Conservation (phyloP, 1,139 yeast genomes). For the Taphrina deformans region DNA sequence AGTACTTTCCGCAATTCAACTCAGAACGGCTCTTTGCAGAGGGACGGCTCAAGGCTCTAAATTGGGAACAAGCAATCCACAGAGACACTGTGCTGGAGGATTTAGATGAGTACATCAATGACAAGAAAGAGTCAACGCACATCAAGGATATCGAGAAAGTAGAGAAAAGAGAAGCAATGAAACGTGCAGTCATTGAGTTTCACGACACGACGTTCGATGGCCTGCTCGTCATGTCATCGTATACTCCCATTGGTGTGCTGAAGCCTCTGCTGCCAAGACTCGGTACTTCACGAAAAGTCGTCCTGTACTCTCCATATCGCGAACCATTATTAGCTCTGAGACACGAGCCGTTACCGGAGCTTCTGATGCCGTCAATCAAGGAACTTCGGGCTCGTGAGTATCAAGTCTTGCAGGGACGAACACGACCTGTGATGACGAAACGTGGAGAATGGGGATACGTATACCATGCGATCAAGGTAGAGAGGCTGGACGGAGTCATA, state of each 20-base stretch:
- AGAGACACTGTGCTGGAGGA: constrained; percentile 59
- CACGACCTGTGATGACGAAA: constrained; percentile 94
- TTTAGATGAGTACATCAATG: constrained; percentile 48
- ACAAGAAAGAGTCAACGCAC: constrained; percentile 54
- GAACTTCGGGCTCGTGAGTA: constrained; percentile 83
- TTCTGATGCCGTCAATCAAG: constrained; percentile 77
- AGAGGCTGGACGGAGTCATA: neutral
- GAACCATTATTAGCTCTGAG: constrained; percentile 69
- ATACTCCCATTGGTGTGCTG: constrained; percentile 66
- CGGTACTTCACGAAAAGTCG: constrained; percentile 88
- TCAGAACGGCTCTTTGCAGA: constrained; percentile 54
- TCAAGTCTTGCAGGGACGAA: constrained; percentile 89
- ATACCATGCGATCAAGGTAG: constrained; percentile 40
- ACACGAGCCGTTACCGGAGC: constrained; percentile 59
- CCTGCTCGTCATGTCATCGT: constrained; percentile 67
- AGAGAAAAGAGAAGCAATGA: constrained; percentile 55
- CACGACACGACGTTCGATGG: constrained; percentile 70
- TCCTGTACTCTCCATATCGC: constrained; percentile 75
- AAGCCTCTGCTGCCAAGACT: constrained; percentile 62
- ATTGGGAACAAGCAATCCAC: constrained; percentile 75
- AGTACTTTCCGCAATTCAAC: constrained; percentile 51
- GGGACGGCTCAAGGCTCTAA: constrained; percentile 63
- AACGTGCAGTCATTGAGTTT: constrained; percentile 54
- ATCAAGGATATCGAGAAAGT: constrained; percentile 66
- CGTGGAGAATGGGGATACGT: constrained; percentile 91